phyloP scores from a whole-genome alignment of 2,329 filamentous ascomycete genomes.

The Aspergillus puulaauensis region DNA sequence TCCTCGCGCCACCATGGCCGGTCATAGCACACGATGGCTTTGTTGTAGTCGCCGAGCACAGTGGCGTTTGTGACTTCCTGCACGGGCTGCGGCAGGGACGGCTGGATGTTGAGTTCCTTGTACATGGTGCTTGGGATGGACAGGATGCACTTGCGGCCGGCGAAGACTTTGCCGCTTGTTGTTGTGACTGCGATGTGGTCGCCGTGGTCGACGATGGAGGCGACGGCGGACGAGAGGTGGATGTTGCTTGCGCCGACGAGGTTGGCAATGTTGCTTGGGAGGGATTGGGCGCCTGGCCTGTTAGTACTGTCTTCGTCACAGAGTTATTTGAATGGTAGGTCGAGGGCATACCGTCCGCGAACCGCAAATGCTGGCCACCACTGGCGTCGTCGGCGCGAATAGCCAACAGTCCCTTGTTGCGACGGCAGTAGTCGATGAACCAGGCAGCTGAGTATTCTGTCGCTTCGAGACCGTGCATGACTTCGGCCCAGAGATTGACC shows the following conservation, averaged over 20 bases:
- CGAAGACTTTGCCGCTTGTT: neutral
- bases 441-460: slow-evolving; percentile 37
- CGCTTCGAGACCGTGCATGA: slow-evolving; percentile 41
- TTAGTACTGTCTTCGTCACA: neutral
- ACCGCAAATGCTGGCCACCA: slow-evolving; percentile 36
- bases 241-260: neutral
- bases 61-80: slow-evolving; percentile 27
- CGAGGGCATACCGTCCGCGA: slow-evolving; percentile 19
- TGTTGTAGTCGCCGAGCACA: slow-evolving; percentile 37
- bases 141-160: slow-evolving; percentile 42
- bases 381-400: slow-evolving; percentile 37
- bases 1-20: slow-evolving; percentile 37
- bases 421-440: slow-evolving; percentile 42
- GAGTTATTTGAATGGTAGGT: too few relatives aligned
- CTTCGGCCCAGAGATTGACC: slow-evolving; percentile 38
- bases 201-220: neutral
- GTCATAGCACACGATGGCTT: slow-evolving; percentile 43
- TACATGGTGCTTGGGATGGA: slow-evolving; percentile 53
- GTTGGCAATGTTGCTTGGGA: neutral
- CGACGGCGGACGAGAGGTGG: neutral
- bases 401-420: slow-evolving; percentile 33
- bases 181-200: slow-evolving; percentile 3
- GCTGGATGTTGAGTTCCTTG: slow-evolving; percentile 47
- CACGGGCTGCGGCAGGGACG: slow-evolving; percentile 35
- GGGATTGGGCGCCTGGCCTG: slow-evolving; percentile 7